Evolutionary conservation across 2,329 filamentous ascomycete species (phyloP).

Genomic region (Fusarium coicis): DNA sequence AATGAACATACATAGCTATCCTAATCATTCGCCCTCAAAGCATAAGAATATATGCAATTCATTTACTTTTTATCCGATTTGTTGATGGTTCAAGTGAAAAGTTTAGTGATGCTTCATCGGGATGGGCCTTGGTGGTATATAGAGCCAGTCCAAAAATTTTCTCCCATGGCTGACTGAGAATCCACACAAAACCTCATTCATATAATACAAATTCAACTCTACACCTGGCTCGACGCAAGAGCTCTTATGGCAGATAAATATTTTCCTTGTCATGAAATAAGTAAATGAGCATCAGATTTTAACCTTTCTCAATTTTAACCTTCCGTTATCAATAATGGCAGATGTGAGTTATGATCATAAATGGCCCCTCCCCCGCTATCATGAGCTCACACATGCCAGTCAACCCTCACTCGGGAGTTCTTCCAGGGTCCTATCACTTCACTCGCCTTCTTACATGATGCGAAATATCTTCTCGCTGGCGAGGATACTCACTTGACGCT

Average conservation of each 20-base stretch:
- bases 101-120: background rate
- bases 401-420: conserved; percentile 49
- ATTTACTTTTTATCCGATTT: background rate
- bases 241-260: background rate
- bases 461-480: conserved; percentile 63
- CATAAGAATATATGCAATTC: conserved; percentile 23
- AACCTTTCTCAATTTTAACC: background rate
- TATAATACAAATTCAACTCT: background rate
- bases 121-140: conserved; percentile 21
- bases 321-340: conserved; percentile 22
- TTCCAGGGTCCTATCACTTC: conserved; percentile 69
- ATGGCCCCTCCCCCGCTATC: conserved; percentile 44
- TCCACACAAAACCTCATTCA: conserved; percentile 37
- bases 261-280: background rate
- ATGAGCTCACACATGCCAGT: conserved; percentile 26
- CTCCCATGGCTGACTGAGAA: conserved; percentile 38
- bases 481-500: conserved; percentile 69
- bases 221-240: background rate
- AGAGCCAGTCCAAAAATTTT: conserved; percentile 38
- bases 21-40: conserved; percentile 5
- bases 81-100: background rate
- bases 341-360: conserved; percentile 24
- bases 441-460: conserved; percentile 60
- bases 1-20: conserved; percentile 23
- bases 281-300: background rate